Conservation (phyloP, 2,329 filamentous ascomycete species). For the Diaporthe australafricana region DNA sequence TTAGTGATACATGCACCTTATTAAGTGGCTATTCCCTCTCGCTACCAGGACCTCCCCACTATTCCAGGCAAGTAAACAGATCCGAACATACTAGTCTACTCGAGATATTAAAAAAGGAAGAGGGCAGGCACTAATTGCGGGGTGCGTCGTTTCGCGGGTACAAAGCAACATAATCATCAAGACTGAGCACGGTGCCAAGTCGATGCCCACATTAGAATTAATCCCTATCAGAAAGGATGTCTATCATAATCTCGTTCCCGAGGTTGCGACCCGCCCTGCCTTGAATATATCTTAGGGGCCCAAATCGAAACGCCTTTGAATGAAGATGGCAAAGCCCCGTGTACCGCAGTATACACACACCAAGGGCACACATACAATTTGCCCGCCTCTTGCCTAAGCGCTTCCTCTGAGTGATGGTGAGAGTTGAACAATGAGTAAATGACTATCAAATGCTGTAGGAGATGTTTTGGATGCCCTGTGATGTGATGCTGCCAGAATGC, state of each 20-base stretch:
- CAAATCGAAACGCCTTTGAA: constrained; percentile 31
- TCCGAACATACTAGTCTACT: neutral
- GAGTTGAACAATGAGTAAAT: constrained; percentile 22
- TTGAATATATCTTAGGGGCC: constrained; percentile 32
- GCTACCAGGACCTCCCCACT: neutral
- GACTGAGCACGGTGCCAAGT: constrained; percentile 1
- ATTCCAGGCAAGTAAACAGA: neutral
- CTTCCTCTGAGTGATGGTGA: constrained; percentile 13
- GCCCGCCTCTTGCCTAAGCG: constrained; percentile 20
- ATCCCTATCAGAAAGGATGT: constrained; percentile 33
- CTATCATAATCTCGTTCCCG: constrained; percentile 37
- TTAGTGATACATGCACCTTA: neutral
- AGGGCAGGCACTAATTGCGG: neutral
- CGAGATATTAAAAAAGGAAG: neutral
- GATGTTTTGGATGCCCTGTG: constrained; percentile 33
- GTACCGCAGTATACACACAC: constrained; percentile 10
- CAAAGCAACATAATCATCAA: neutral
- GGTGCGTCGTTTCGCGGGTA: too few relatives aligned
- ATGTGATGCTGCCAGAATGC: constrained; percentile 23
- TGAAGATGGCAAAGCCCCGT: neutral
- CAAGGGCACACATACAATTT: constrained; percentile 30
- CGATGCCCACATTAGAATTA: constrained; percentile 37
- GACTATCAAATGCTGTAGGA: constrained; percentile 34
- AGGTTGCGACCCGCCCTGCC: constrained; percentile 2
- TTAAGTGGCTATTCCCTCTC: neutral